Conservation (phyloP, 768 basidiomycete genomes). For the Leccinum boreale region DNA sequence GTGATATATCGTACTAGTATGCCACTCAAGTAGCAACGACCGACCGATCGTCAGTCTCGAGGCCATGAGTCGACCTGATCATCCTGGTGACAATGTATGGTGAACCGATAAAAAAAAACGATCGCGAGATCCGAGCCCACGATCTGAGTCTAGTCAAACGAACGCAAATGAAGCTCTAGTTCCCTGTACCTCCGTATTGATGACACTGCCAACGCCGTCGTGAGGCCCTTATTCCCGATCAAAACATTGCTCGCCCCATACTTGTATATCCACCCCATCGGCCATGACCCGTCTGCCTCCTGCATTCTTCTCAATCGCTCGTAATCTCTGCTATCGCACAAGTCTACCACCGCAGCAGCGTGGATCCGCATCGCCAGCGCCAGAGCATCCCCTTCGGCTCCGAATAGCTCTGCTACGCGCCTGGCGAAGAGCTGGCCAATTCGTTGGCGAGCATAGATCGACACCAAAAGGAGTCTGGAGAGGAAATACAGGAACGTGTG, state of each 20-base stretch:
- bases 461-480: conserved; percentile 18
- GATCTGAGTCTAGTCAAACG: conserved; percentile 9
- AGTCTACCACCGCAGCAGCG: conserved; percentile 7
- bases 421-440: conserved; percentile 13
- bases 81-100: not conserved
- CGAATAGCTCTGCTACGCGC: conserved; percentile 16
- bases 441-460: conserved; percentile 12
- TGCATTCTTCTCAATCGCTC: conserved; percentile 19
- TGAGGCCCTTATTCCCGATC: conserved; percentile 19
- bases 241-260: not conserved
- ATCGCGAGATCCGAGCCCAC: not conserved
- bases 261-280: conserved; percentile 20
- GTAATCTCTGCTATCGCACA: conserved; percentile 14
- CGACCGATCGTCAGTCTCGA: not conserved
- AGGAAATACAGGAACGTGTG: conserved; percentile 23
- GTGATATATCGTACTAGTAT: not conserved
- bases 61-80: not conserved
- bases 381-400: conserved; percentile 17
- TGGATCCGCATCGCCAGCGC: conserved; percentile 18
- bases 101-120: not conserved
- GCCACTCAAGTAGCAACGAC: not conserved
- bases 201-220: conserved; percentile 20
- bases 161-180: conserved; percentile 9
- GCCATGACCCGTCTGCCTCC: conserved; percentile 21
- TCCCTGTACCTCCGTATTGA: conserved; percentile 14